phyloP scores from a whole-genome alignment of 345 rosid genomes.

The Lumnitzera littorea region DNA sequence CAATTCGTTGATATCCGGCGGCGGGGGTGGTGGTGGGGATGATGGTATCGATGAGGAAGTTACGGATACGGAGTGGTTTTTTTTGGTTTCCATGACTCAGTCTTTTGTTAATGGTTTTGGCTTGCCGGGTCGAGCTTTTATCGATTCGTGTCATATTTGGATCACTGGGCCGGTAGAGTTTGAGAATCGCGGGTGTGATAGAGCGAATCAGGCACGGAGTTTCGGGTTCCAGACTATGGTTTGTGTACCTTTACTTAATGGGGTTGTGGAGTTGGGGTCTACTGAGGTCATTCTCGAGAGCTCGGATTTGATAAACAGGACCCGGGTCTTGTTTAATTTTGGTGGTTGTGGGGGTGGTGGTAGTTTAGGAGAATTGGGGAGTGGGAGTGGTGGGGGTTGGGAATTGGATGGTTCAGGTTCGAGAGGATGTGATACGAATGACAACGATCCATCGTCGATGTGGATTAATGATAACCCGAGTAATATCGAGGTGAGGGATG shows the following conservation, averaged over 20 bases:
- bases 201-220: slow-evolving; percentile 59
- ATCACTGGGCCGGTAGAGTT: slow-evolving; percentile 55
- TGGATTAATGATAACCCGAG: slow-evolving; percentile 29
- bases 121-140: slow-evolving; percentile 64
- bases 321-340: slow-evolving; percentile 49
- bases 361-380: slow-evolving; percentile 31
- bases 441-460: slow-evolving; percentile 48
- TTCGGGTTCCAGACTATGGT: slow-evolving; percentile 71
- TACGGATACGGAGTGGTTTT: slow-evolving; percentile 92
- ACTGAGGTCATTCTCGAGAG: slow-evolving; percentile 56
- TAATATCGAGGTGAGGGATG: neutral
- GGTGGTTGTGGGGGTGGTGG: slow-evolving; percentile 26
- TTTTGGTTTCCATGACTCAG: slow-evolving; percentile 77
- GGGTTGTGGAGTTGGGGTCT: slow-evolving; percentile 83
- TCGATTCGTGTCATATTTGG: slow-evolving; percentile 49
- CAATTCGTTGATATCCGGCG: slow-evolving; percentile 66
- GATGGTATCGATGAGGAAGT: slow-evolving; percentile 74
- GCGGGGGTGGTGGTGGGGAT: slow-evolving; percentile 21
- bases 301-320: slow-evolving; percentile 66
- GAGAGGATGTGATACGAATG: slow-evolving; percentile 43
- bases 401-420: too few relatives aligned
- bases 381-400: slow-evolving; percentile 17
- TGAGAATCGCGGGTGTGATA: slow-evolving; percentile 42
- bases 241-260: slow-evolving; percentile 57
- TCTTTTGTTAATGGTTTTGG: slow-evolving; percentile 57